phyloP scores from a whole-genome alignment of 352 stramenopile genomes.

The Aphanomyces astaci region DNA sequence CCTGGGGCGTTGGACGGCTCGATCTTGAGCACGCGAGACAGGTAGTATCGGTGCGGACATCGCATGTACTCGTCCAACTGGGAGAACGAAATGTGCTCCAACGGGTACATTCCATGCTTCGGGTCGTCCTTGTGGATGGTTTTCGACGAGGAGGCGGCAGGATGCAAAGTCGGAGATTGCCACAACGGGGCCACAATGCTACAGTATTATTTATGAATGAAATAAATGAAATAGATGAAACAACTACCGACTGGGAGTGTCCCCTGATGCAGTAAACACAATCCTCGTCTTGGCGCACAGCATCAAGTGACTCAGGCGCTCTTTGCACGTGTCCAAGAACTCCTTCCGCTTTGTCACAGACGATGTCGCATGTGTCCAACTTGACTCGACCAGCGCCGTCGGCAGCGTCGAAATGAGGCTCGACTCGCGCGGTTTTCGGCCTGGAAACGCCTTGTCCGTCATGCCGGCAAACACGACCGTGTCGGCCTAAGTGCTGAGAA shows the following conservation, averaged over 20 bases:
- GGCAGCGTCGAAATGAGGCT: not conserved
- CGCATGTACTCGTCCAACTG: slow-evolving; percentile 74
- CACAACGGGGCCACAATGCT: slow-evolving; percentile 2
- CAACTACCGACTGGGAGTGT: not conserved
- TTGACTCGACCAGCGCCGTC: not conserved
- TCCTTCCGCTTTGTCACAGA: not conserved
- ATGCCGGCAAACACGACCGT: not conserved
- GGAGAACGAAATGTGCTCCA: slow-evolving; percentile 66
- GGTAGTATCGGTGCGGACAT: slow-evolving; percentile 72
- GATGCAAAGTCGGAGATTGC: not conserved
- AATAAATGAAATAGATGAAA: no score
- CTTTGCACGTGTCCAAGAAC: not conserved
- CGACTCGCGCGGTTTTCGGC: not conserved
- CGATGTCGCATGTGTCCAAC: not conserved
- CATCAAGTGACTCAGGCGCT: not conserved
- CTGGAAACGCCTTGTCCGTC: slow-evolving; percentile 20
- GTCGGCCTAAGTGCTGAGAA: not conserved
- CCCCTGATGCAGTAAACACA: not conserved
- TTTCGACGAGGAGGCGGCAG: not conserved
- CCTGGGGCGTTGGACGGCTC: slow-evolving; percentile 37
- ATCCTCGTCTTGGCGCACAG: not conserved
- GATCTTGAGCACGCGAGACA: slow-evolving; percentile 57
- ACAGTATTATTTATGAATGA: no score
- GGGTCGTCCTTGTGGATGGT: not conserved
- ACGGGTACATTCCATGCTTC: slow-evolving; percentile 26